phyloP scores from a whole-genome alignment of 352 stramenopile species.

The Phytophthora pistaciae region DNA sequence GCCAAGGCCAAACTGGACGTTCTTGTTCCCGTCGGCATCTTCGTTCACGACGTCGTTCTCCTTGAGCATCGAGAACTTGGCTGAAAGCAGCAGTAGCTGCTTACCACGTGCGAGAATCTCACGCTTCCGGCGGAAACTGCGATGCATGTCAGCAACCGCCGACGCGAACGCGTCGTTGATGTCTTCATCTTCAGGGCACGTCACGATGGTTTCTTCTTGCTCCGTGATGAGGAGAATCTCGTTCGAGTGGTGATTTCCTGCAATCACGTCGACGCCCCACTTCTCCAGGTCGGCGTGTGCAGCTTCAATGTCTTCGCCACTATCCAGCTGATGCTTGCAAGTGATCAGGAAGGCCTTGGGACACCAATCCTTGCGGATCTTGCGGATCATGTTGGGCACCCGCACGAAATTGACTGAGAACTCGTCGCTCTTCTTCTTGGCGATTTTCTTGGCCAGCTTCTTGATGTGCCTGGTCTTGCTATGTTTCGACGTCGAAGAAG shows the following conservation, averaged over 20 bases:
- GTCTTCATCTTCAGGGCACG: constrained; percentile 76
- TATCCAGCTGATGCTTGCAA: constrained; percentile 79
- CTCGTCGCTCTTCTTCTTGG: constrained; percentile 60
- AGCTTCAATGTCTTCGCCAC: constrained; percentile 73
- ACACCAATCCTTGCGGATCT: constrained; percentile 85
- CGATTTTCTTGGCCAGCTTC: constrained; percentile 38
- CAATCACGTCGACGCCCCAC: constrained; percentile 85
- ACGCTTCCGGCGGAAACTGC: constrained; percentile 75
- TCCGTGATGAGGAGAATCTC: constrained; percentile 86
- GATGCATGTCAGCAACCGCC: constrained; percentile 77
- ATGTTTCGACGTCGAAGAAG: constrained; percentile 37
- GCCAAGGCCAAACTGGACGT: constrained; percentile 82
- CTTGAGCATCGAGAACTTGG: constrained; percentile 91
- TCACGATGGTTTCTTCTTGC: constrained; percentile 85
- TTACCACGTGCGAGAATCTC: constrained; percentile 85
- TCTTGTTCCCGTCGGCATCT: constrained; percentile 88
- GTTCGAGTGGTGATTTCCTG: constrained; percentile 65
- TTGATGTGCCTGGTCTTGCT: constrained; percentile 40
- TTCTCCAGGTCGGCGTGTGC: constrained; percentile 80
- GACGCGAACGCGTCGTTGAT: constrained; percentile 85
- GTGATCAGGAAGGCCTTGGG: constrained; percentile 84
- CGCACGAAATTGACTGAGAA: constrained; percentile 87
- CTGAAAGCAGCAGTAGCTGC: constrained; percentile 79
- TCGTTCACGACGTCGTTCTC: constrained; percentile 88
- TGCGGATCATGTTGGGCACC: constrained; percentile 81